Conservation (phyloP, 257 asterid species). For the Nicotiana sylvestris region DNA sequence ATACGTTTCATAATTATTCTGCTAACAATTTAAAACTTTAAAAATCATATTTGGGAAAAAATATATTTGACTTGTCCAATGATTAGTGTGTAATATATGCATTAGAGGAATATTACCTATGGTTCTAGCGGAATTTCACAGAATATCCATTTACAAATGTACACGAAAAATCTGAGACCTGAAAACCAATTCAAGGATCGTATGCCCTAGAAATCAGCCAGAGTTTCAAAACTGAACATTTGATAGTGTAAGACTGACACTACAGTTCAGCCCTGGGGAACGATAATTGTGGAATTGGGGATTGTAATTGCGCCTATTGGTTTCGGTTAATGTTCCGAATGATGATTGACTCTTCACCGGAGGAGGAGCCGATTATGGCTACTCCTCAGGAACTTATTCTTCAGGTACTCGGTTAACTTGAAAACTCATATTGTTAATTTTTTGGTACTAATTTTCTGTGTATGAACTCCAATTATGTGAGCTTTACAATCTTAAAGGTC, state of each 20-base stretch:
- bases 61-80: no score
- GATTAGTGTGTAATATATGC: no score
- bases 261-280: background rate
- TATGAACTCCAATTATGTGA: background rate
- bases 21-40: no score
- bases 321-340: conserved; percentile 43
- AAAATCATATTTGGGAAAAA: no score
- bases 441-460: background rate
- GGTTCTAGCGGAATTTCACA: background rate
- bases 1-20: no score
- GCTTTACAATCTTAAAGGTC: background rate
- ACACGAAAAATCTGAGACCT: background rate
- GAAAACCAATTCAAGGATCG: background rate
- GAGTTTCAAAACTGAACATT: background rate
- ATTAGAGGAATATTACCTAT: background rate
- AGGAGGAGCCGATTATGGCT: conserved; percentile 13
- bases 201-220: background rate
- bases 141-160: background rate
- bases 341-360: conserved; percentile 64
- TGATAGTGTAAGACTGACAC: background rate
- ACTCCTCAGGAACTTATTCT: conserved; percentile 43
- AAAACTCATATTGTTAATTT: background rate
- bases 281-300: background rate
- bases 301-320: conserved; percentile 48
- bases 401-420: conserved; percentile 36